phyloP scores from a whole-genome alignment of 2,329 filamentous ascomycete species.

The Scedosporium dehoogii region DNA sequence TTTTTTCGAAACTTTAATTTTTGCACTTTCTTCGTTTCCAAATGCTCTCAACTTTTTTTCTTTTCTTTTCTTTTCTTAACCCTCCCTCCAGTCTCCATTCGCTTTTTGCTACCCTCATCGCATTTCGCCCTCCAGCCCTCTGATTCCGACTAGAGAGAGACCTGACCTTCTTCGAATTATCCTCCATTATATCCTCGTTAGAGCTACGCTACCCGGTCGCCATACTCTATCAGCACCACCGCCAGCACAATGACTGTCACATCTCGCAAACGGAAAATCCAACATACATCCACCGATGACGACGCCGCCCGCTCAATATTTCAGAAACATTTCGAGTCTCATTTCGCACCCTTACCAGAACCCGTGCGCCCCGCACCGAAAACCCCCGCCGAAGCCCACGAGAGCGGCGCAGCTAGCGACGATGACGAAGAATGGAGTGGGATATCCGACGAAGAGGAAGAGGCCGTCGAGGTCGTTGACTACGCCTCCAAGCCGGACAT shows the following conservation, averaged over 20 bases:
- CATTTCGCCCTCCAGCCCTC: too few species aligned
- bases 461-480: constrained; percentile 50
- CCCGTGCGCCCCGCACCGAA: constrained; percentile 14
- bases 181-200: too few species aligned
- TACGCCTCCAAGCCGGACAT: constrained; percentile 35
- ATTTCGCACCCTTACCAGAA: constrained; percentile 64
- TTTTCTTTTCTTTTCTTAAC: background rate
- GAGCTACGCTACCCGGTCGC: too few species aligned
- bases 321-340: constrained; percentile 75
- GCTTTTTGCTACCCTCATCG: too few species aligned
- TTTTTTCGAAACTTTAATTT: background rate
- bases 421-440: constrained; percentile 15
- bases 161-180: too few species aligned
- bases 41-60: background rate
- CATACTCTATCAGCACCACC: too few species aligned
- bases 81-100: background rate
- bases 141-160: too few species aligned
- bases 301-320: constrained; percentile 65
- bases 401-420: constrained; percentile 23
- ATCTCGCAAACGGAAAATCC: constrained; percentile 37
- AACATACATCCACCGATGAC: constrained; percentile 20
- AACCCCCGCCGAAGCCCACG: constrained; percentile 21
- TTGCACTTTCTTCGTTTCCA: background rate
- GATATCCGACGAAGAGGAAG: constrained; percentile 15
- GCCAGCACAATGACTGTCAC: constrained; percentile 27